Evolutionary conservation across 2,329 filamentous ascomycete species (phyloP), one percentile per base, ranked within the genome.

Genomic region (Trichoderma pleuroti): DNA sequence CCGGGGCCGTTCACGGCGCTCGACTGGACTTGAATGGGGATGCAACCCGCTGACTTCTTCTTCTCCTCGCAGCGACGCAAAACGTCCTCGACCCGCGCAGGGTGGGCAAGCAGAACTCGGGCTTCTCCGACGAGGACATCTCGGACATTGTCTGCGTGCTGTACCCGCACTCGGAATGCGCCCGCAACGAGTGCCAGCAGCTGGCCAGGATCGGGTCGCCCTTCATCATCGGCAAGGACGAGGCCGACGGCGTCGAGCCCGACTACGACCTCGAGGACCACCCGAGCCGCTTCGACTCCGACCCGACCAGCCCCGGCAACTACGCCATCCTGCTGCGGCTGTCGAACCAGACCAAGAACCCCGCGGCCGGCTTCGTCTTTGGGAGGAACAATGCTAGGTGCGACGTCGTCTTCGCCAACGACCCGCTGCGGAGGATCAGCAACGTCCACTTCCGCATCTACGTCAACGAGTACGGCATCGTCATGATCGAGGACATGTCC

Each of bases 401-500:
- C 80, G 96, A 99, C 71, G 82, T 94, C 60, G 87, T 87, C 75
- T 88, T 93, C 61, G 80, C 83, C 42, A 85, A 90, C 73, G 91
- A 95, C 74, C 87, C 87, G 0, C 84, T 88, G 66, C 91, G 88
- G 78, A 88, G 92, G 56, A 87, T 99, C 72, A 98, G 95, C 84
- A 98, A 98, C 78, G 86, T 92, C n/a, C 96, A 99, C 79, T 99
- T 98, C 79, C 91, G 93, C 67, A 97, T 99, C 72, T 97, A 92
- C 77, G 86, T 97, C 75, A 99, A 97, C 76, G 85, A 90, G n/a
- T 89, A 93, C 73, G 93, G 92, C 32, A 90, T 92, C 70, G 86
- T 98, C 74, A 97, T 99, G 93, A 84, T 98, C 14, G 91, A 97
- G 79, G 96, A 99, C 78, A 88, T 90, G 78, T 98, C 96, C 0